Percentiles rank a stretch among this genome's conserved stretches.
Evolutionary conservation across 768 basidiomycete species (phyloP).

Genomic region (Collybiopsis confluens): DNA sequence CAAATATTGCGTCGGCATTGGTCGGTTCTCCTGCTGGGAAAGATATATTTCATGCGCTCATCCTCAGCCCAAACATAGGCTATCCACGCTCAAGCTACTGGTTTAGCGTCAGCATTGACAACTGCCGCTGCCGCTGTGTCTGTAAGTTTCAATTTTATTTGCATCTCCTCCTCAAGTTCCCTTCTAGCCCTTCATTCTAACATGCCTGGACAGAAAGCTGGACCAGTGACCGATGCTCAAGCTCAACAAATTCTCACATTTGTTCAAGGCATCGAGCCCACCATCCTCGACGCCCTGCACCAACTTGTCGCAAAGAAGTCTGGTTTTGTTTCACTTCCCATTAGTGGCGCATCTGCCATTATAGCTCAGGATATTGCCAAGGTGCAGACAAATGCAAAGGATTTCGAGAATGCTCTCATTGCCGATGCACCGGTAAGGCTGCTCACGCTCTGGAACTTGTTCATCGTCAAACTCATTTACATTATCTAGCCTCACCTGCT

Average conservation of each 20-base stretch:
- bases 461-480: no score
- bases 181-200: not conserved
- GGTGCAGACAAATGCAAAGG: slow-evolving; percentile 17
- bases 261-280: slow-evolving; percentile 23
- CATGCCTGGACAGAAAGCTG: slow-evolving; percentile 17
- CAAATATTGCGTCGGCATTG: slow-evolving; percentile 1
- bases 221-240: slow-evolving; percentile 22
- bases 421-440: no score
- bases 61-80: slow-evolving; percentile 12
- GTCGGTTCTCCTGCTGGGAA: not conserved
- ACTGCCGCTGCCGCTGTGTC: slow-evolving; percentile 22
- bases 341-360: slow-evolving; percentile 25
- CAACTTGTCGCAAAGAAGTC: slow-evolving; percentile 21
- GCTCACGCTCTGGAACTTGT: no score
- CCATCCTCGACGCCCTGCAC: slow-evolving; percentile 18
- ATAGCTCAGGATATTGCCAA: slow-evolving; percentile 23
- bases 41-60: not conserved
- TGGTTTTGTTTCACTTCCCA: slow-evolving; percentile 23
- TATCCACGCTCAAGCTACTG: slow-evolving; percentile 21
- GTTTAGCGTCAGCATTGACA: slow-evolving; percentile 17
- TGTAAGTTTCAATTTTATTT: slow-evolving; percentile 12
- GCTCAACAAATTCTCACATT: slow-evolving; percentile 17
- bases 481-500: no score
- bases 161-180: not conserved
- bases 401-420: slow-evolving; percentile 19